Evolutionary conservation across 495 filamentous ascomycete species (phyloP).

Genomic region (Trypethelium eluteriae): DNA sequence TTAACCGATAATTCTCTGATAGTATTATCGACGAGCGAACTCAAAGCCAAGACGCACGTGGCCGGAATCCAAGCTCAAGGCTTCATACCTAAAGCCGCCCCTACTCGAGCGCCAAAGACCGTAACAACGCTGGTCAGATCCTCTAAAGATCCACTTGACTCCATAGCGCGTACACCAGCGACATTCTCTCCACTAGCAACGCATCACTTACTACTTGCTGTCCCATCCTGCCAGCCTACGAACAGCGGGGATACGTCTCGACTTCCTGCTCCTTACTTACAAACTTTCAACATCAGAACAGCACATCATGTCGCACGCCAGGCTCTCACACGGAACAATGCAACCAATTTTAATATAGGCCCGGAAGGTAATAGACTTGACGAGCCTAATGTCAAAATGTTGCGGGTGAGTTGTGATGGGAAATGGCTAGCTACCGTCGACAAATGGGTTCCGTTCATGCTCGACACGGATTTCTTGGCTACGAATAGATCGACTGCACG

Average conservation of each 20-base stretch:
- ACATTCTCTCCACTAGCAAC: constrained; percentile 50
- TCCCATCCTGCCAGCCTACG: constrained; percentile 44
- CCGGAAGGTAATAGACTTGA: constrained; percentile 58
- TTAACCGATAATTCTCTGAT: constrained; percentile 86
- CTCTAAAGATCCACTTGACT: constrained; percentile 7
- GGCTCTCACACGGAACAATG: constrained; percentile 77
- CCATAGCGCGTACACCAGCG: constrained; percentile 27
- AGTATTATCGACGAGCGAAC: constrained; percentile 79
- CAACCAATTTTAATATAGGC: constrained; percentile 67
- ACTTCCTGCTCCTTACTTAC: constrained; percentile 51
- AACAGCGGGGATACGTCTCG: constrained; percentile 29
- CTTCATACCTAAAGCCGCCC: background rate
- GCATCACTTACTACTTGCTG: constrained; percentile 53
- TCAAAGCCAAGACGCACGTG: constrained; percentile 70
- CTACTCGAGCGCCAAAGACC: background rate
- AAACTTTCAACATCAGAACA: constrained; percentile 74
- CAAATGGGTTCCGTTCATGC: constrained; percentile 67
- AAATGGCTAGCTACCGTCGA: constrained; percentile 90
- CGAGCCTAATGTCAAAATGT: constrained; percentile 64
- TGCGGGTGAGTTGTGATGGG: constrained; percentile 69
- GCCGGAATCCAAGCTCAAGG: constrained; percentile 64
- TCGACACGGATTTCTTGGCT: constrained; percentile 51
- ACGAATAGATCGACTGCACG: constrained; percentile 37
- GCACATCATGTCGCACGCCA: constrained; percentile 71
- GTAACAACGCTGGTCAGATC: background rate